Base-by-base conservation (phyloP, 148 eudicot species). In the Diospyros lotus region DNA sequence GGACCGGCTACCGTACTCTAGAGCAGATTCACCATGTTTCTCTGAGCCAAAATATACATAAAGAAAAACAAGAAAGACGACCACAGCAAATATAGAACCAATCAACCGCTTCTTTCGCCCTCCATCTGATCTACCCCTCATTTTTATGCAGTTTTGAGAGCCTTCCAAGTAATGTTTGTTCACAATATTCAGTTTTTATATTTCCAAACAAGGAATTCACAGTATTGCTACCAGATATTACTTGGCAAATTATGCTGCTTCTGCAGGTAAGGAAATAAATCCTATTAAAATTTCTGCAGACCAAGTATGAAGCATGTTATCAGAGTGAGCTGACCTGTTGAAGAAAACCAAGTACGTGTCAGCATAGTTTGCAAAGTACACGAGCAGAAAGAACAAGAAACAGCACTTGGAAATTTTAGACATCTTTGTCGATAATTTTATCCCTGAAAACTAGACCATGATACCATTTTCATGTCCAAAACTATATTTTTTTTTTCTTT, bases 1-100 rank as follows among this genome's bases (percentile, higher is more conserved):
- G 28, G 98, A 94, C 66, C 92, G 84, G 80, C 91, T 92, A 44
- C 98, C 96, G 84, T 95, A 95, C 88, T 91, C 94, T 60, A 95
- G 71, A 64, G 99, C 98, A 46, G 94, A 83, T 75, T 93, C 85
- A 68, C 94, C 93, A 46, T 81, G 58, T 62, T 86, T 80, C 73
- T 88, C 76, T 43, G 98, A 93, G 45, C 98, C 98, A 82, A 88
- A 93, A 75, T 85, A 96, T 50, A 84, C 79, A 79, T 91, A 96
- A 3, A 93, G 84, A 76, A 89, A 86, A 13, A 93, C 87, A 65
- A 91, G 77, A 75, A 96, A 78, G 70, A 84, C 69, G 55, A 87
- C 90, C 50, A 80, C 84, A 71, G 78, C 75, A 71, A 84, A 78
- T 74, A 93, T 76, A 72, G 60, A 79, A 74, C 87, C 83, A 69